Conservation (phyloP, 2,329 filamentous ascomycete species). For the Fusarium sp. region DNA sequence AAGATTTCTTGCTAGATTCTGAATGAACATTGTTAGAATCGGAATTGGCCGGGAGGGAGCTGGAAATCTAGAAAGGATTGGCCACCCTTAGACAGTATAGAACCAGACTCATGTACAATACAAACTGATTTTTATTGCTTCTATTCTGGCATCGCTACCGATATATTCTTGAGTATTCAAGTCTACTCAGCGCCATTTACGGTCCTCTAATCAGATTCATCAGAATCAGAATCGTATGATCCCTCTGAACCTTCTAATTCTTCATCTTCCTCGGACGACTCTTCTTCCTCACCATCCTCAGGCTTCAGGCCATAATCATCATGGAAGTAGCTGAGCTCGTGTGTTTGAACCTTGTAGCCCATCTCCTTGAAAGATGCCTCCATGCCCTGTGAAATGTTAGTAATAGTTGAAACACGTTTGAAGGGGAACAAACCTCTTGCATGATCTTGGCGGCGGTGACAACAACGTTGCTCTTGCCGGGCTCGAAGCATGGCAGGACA, state of each 20-base stretch:
- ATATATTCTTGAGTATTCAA: conserved; percentile 26
- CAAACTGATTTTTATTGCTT: conserved; percentile 9
- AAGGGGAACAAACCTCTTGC: conserved; percentile 73
- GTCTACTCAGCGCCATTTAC: conserved; percentile 23
- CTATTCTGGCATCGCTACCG: conserved; percentile 38
- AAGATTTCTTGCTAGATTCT: neutral
- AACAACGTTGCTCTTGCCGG: conserved; percentile 84
- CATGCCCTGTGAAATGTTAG: conserved; percentile 67
- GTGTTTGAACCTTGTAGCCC: conserved; percentile 82
- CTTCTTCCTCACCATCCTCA: conserved; percentile 68
- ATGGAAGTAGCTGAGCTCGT: conserved; percentile 81
- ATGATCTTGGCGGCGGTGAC: conserved; percentile 89
- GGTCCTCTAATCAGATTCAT: conserved; percentile 42
- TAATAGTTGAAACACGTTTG: neutral
- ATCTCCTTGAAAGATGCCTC: conserved; percentile 77
- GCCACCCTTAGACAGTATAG: conserved; percentile 19
- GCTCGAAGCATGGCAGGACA: conserved; percentile 82
- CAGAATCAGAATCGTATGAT: conserved; percentile 49
- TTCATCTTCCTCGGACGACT: conserved; percentile 60
- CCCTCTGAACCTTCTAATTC: conserved; percentile 48
- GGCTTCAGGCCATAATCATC: conserved; percentile 87
- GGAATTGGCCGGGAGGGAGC: conserved; percentile 15
- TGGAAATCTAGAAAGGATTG: conserved; percentile 20
- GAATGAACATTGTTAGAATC: neutral
- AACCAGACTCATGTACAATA: conserved; percentile 41